Base-by-base conservation (phyloP, 768 basidiomycete species). In the Omphalotus guepiniiformis region DNA sequence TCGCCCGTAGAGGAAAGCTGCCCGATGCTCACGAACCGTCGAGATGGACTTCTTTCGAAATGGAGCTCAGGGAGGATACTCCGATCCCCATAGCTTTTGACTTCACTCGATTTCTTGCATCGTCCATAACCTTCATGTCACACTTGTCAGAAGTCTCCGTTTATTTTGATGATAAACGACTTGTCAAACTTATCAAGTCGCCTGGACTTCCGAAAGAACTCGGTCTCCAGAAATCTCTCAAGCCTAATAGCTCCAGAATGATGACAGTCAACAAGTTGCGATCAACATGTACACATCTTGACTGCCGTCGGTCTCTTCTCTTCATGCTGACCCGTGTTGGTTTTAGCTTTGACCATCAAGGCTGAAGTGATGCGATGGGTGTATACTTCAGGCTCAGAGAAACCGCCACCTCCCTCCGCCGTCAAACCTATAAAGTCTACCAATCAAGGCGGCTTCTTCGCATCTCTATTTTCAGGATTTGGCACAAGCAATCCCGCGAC, bases 121-220 rank as follows among this genome's bases (percentile, higher is more conserved):
- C 93, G n/a, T 90, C 88, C 1, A 83, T 99, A 47, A 93, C 93
- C 0, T 99, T 99, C 68, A 97, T 96, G 86, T 70, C 77, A 9
- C 75, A 82, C 50, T 75, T 99, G 8, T 69, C 71, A 9, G 76
- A 85, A 63, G 79, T 97, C 48, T 82, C 80, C 54, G 80, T 98
- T 22, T 91, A 79, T 63, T 80, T 96, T 34, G 85, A 98, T 58
- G 84, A 85, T 52, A 78, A 83, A 58, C 72, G 85, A 28, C 72
- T 93, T 4, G 79, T 80, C 4, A 74, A 72, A 32, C 62, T 94
- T 47, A 75, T 71, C 42, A 94, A 92, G 66, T 70, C 75, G 1
- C 60, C 74, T 23, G 83, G 83, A 2, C 45, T 69, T 11, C 70
- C 83, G 2, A 74, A 71, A 54, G 58, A 67, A 6, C 53, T 88